phyloP scores from a whole-genome alignment of 2,329 filamentous ascomycete genomes.

The Pseudonectria foliicola region DNA sequence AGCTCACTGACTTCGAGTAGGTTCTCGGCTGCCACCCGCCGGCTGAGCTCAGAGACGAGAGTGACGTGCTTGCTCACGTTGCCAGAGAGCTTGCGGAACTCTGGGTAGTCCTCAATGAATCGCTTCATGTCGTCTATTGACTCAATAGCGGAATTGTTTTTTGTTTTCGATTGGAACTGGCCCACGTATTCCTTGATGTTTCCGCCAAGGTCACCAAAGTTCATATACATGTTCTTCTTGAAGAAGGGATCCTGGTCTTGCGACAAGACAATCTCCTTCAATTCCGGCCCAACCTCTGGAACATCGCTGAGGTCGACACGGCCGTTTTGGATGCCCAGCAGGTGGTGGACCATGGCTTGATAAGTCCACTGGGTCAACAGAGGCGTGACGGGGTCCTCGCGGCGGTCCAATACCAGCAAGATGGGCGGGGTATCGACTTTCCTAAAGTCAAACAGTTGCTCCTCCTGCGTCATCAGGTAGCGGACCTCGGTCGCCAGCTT shows the following conservation, averaged over 20 bases:
- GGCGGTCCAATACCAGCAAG: slow-evolving; percentile 78
- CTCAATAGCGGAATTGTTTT: slow-evolving; percentile 91
- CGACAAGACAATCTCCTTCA: slow-evolving; percentile 90
- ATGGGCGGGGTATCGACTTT: slow-evolving; percentile 93
- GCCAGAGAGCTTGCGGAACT: slow-evolving; percentile 92
- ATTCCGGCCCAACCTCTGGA: slow-evolving; percentile 75
- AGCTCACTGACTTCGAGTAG: slow-evolving; percentile 95
- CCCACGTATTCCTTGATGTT: slow-evolving; percentile 99
- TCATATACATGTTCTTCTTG: slow-evolving; percentile 98
- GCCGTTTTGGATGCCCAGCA: slow-evolving; percentile 92
- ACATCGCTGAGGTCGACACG: slow-evolving; percentile 81
- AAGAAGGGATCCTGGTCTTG: slow-evolving; percentile 98
- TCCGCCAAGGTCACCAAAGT: slow-evolving; percentile 90
- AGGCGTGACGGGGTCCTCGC: slow-evolving; percentile 92
- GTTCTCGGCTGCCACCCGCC: slow-evolving; percentile 76
- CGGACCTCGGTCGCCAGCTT: slow-evolving; percentile 90
- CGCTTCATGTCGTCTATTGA: slow-evolving; percentile 98
- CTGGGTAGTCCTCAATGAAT: slow-evolving; percentile 97
- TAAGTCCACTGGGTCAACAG: slow-evolving; percentile 98
- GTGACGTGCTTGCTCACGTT: slow-evolving; percentile 99
- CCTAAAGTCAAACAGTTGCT: slow-evolving; percentile 92
- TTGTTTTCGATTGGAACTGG: slow-evolving; percentile 96
- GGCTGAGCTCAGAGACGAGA: slow-evolving; percentile 84
- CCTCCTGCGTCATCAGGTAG: slow-evolving; percentile 90
- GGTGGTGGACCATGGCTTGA: slow-evolving; percentile 98